These are phyloP conservation scores for Dissophora globulifera DNA, from an alignment of 192 early-diverging fungal species.

Conservation along the genomic window DNA sequence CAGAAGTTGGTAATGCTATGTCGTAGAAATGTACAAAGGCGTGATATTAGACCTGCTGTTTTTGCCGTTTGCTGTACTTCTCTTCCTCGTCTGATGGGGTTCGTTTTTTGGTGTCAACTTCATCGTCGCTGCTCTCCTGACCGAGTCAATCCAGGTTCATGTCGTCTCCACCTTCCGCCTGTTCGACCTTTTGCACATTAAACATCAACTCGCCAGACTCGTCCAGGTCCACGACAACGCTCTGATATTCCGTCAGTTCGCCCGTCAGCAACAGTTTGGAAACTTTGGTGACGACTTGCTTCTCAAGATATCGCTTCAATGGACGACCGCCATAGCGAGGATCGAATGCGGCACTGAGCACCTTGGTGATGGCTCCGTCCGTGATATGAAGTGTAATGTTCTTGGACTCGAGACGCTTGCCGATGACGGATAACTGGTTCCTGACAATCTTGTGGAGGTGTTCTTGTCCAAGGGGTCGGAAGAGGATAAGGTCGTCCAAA, in stretches of 20 bases:
- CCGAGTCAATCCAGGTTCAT: constrained; percentile 47
- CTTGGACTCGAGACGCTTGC: constrained; percentile 74
- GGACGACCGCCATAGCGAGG: constrained; percentile 97
- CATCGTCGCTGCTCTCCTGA: too few relatives aligned
- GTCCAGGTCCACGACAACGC: constrained; percentile 57
- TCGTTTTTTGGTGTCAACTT: neutral
- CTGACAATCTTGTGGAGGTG: constrained; percentile 77
- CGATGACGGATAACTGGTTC: constrained; percentile 70
- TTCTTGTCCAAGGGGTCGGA: constrained; percentile 75
- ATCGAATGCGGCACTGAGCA: constrained; percentile 85
- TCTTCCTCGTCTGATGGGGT: constrained; percentile 11
- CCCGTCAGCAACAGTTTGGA: constrained; percentile 76
- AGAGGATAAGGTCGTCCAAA: constrained; percentile 93
- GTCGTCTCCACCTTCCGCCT: neutral
- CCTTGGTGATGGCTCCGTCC: constrained; percentile 74
- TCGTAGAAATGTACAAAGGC: neutral
- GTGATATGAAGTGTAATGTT: constrained; percentile 80
- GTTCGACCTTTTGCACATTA: constrained; percentile 20
- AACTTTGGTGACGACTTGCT: constrained; percentile 84
- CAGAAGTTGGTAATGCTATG: too few relatives aligned
- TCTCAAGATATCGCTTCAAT: constrained; percentile 87
- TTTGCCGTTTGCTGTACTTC: neutral
- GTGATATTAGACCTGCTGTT: neutral
- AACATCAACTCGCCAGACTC: constrained; percentile 39
- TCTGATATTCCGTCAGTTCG: constrained; percentile 66